These are phyloP conservation scores for Fusarium chaquense DNA, from an alignment of 2,329 filamentous ascomycete genomes.

Conservation along the genomic window DNA sequence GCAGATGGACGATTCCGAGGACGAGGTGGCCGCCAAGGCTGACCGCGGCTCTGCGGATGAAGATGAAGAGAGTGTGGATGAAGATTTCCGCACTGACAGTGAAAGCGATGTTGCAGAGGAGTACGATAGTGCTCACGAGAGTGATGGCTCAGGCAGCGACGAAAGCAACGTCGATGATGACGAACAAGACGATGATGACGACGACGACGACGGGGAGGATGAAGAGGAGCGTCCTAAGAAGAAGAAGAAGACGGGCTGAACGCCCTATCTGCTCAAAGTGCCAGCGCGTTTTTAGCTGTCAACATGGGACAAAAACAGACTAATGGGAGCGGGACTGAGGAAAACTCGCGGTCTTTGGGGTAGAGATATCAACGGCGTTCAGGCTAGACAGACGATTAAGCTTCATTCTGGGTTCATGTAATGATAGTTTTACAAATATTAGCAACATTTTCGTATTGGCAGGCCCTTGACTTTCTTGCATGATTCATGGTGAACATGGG, in stretches of 20 bases:
- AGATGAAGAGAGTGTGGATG: constrained; percentile 93
- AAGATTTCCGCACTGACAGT: constrained; percentile 93
- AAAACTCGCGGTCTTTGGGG: constrained; percentile 35
- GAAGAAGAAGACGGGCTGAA: constrained; percentile 59
- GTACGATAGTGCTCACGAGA: constrained; percentile 91
- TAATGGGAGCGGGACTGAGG: constrained; percentile 36
- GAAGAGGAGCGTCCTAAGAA: constrained; percentile 63
- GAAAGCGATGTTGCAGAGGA: constrained; percentile 98
- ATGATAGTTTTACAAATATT: constrained; percentile 21
- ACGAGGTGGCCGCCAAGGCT: constrained; percentile 77
- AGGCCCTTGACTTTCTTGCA: not conserved
- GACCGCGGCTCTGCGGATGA: constrained; percentile 95
- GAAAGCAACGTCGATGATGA: constrained; percentile 63
- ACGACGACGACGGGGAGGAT: constrained; percentile 56
- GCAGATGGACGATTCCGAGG: constrained; percentile 85
- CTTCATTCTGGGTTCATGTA: constrained; percentile 21
- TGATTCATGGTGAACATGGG: constrained; percentile 14
- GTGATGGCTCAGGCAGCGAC: constrained; percentile 76
- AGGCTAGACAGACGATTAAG: constrained; percentile 47
- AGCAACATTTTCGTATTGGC: constrained; percentile 1
- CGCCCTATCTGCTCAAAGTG: not conserved
- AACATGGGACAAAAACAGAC: constrained; percentile 16
- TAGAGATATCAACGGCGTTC: constrained; percentile 46
- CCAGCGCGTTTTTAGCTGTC: not conserved
- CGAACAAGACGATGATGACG: constrained; percentile 58